Percentiles rank a stretch among this genome's conserved stretches.
These are phyloP conservation scores for Metroxylon sagu DNA, from an alignment of 176 grass and related monocot genomes.

Conservation along the genomic window DNA sequence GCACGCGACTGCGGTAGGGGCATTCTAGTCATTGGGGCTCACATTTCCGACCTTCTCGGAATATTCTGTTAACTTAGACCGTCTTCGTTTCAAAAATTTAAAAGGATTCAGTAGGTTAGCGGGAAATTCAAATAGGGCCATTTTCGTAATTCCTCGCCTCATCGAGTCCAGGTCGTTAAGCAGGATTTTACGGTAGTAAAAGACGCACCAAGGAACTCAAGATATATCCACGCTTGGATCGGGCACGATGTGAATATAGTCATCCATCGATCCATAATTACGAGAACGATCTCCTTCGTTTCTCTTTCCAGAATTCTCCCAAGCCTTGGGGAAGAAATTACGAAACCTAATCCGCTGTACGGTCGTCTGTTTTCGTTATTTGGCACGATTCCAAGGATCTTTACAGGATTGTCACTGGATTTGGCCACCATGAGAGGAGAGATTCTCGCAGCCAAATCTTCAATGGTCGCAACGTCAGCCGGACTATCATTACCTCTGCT, in stretches of 20 bases:
- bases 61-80: background rate
- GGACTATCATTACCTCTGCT: background rate
- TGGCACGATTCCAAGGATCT: no score
- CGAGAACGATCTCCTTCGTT: no score
- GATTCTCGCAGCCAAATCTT: conserved; percentile 3
- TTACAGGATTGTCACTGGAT: background rate
- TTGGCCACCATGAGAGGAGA: conserved; percentile 6
- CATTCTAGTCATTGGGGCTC: background rate
- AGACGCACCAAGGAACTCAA: no score
- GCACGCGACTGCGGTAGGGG: no score
- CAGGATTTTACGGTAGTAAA: no score
- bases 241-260: no score
- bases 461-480: conserved; percentile 4
- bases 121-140: conserved; percentile 10
- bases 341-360: no score
- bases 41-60: background rate
- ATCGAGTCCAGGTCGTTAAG: no score
- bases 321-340: background rate
- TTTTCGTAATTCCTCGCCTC: background rate
- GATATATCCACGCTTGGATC: no score
- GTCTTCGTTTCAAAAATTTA: conserved; percentile 9
- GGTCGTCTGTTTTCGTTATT: no score
- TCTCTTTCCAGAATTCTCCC: no score
- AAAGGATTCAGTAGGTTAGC: conserved; percentile 11
- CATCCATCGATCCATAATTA: no score